Conservation (phyloP, 2,329 filamentous ascomycete genomes). For the Phaeophleospora eucalypticola region DNA sequence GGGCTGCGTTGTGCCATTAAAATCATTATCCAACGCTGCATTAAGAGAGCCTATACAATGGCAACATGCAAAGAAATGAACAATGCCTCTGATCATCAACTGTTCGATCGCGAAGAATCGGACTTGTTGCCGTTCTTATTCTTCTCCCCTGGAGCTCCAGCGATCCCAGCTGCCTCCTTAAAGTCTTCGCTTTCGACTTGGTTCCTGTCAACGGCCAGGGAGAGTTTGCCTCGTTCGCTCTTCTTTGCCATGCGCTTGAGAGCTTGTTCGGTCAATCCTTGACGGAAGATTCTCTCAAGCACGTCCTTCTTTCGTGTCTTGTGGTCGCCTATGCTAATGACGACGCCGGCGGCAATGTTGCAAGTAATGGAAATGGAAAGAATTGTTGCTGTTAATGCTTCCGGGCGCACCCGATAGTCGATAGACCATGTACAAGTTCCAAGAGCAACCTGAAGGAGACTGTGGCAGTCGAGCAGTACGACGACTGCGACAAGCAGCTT, state of each 20-base stretch:
- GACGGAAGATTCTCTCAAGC: constrained; percentile 68
- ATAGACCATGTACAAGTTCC: constrained; percentile 77
- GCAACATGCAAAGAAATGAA: too few relatives aligned
- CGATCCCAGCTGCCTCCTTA: constrained; percentile 6
- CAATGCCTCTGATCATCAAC: too few relatives aligned
- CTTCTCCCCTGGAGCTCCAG: too few relatives aligned
- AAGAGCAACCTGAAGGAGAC: constrained; percentile 72
- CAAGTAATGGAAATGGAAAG: constrained; percentile 73
- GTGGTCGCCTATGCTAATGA: constrained; percentile 73
- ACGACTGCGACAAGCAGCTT: constrained; percentile 71
- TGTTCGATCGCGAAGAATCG: too few relatives aligned
- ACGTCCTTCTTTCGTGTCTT: constrained; percentile 83
- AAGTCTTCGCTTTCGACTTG: constrained; percentile 19
- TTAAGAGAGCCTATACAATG: too few relatives aligned
- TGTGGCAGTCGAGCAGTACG: constrained; percentile 75
- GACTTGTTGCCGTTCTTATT: too few relatives aligned
- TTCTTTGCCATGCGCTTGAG: constrained; percentile 47
- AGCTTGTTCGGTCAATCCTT: constrained; percentile 66
- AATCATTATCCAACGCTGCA: too few relatives aligned
- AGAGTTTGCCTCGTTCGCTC: constrained; percentile 19
- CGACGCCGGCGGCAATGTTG: constrained; percentile 70
- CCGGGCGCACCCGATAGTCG: constrained; percentile 62
- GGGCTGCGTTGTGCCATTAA: too few relatives aligned
- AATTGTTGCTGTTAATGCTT: constrained; percentile 74
- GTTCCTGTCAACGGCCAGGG: constrained; percentile 12